Base-by-base conservation (phyloP, 805 yeast species). In the Diddensiella transvaalensis region DNA sequence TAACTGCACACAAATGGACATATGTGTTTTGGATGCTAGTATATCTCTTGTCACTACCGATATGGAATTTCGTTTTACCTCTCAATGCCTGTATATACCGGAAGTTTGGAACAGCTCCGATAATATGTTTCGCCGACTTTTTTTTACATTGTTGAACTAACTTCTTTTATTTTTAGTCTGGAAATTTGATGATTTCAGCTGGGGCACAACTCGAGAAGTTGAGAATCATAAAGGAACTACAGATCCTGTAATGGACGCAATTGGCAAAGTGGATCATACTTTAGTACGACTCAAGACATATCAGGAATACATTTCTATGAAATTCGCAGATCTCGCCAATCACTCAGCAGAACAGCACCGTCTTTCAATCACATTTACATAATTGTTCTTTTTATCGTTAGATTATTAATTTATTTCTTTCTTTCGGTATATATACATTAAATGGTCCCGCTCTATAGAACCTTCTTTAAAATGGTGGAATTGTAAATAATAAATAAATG, bases 161-260 rank as follows among this genome's bases (percentile, higher is more conserved):
- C 24, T 26, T 36, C 6, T 21, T 39, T 4, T 24, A 13, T 45
- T 13, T 22, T 30, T 35, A 56, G 57, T 57, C 50, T 90, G 97
- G 97, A 88, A 88, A 62, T 88, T 89, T 68, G 97, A 90, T 67
- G 96, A 90, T 64, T 90, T 90, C 68, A 81, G 89, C 64, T 90
- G 97, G 97, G 96, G 97, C 62, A 95, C 87, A 51, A 90, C 96
- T 1, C 77, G 96, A 72, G 76, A 82, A n/a, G 80, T 88, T n/a
- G 72, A 78, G 19, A 76, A 13, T 26, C 13, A 8, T 26, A 18
- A n/a, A 8, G 38, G 74, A 0, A 64, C 63, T 15, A 62, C 55
- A 35, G 74, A 71, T 44, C 63, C 74, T 5, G 60, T 71, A 47
- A 59, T 72, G 11, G 57, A 62, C 22, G 21, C 22, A 17, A 35